Evolutionary conservation across 1,139 yeast species (phyloP).

Genomic region (Pichia sp.): DNA sequence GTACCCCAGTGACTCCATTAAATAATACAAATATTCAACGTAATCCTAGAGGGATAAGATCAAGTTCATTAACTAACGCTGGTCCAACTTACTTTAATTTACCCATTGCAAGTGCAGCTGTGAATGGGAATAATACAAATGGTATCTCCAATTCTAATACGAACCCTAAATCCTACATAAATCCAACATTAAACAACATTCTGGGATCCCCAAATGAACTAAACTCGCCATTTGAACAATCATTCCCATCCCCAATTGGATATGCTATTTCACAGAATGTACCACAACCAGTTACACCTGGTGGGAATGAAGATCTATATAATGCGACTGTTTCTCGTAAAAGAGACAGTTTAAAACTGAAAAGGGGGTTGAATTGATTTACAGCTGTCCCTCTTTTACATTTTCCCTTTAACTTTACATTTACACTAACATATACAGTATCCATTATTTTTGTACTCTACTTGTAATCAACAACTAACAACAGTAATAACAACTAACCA

Average conservation of each 20-base stretch:
- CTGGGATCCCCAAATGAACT: slow-evolving; percentile 15
- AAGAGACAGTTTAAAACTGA: slow-evolving; percentile 35
- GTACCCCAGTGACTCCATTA: slow-evolving; percentile 2
- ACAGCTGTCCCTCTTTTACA: not conserved
- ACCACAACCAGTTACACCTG: not conserved
- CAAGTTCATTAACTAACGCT: slow-evolving; percentile 1
- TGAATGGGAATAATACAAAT: not conserved
- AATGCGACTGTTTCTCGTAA: slow-evolving; percentile 35
- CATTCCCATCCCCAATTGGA: slow-evolving; percentile 13
- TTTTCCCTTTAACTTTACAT: not conserved
- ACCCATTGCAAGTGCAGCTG: not conserved
- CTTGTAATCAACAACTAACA: not conserved
- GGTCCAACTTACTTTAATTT: not conserved
- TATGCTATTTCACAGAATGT: not conserved
- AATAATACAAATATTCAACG: not conserved
- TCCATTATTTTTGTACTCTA: not conserved
- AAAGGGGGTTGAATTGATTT: slow-evolving; percentile 22
- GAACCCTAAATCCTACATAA: not conserved
- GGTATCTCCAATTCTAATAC: not conserved
- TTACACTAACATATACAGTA: not conserved
- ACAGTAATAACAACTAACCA: not conserved
- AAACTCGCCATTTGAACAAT: slow-evolving; percentile 15
- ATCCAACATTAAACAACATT: not conserved
- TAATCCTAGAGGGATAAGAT: slow-evolving; percentile 7
- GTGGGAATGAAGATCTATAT: slow-evolving; percentile 20